Conservation (phyloP, 2,329 filamentous ascomycete genomes). For the Apiospora rasikravindrae region DNA sequence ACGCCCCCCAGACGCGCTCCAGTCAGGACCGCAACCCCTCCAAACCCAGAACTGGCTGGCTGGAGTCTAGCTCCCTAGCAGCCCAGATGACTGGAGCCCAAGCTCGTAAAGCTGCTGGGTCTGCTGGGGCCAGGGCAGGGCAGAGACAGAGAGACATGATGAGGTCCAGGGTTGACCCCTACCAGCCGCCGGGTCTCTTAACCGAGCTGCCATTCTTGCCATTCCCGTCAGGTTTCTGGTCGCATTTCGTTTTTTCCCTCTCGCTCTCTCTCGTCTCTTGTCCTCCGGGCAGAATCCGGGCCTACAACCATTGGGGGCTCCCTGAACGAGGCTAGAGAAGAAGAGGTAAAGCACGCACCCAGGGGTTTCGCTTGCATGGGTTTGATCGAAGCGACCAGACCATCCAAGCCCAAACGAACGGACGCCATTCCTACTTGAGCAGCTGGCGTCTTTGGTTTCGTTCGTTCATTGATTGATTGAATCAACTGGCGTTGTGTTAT, state of each 20-base stretch:
- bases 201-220: conserved; percentile 15
- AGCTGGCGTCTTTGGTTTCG: background rate
- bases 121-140: background rate
- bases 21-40: conserved; percentile 17
- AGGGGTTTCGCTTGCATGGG: conserved; percentile 10
- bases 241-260: background rate
- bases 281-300: background rate
- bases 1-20: conserved; percentile 3
- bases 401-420: background rate
- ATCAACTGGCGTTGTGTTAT: background rate
- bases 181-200: conserved; percentile 10
- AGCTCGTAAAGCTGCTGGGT: conserved; percentile 7
- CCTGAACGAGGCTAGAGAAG: background rate
- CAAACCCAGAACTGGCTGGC: background rate
- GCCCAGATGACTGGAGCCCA: background rate
- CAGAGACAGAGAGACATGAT: background rate
- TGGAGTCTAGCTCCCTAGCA: background rate
- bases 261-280: background rate
- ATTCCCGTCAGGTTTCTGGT: conserved; percentile 3
- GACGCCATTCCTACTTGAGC: conserved; percentile 9
- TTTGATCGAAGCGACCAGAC: conserved; percentile 11
- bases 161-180: conserved; percentile 3
- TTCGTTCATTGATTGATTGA: background rate
- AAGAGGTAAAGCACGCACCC: background rate
- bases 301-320: conserved; percentile 6